These are phyloP conservation scores for Leucogyrophana mollusca DNA, from an alignment of 768 basidiomycete genomes.

Conservation along the genomic window DNA sequence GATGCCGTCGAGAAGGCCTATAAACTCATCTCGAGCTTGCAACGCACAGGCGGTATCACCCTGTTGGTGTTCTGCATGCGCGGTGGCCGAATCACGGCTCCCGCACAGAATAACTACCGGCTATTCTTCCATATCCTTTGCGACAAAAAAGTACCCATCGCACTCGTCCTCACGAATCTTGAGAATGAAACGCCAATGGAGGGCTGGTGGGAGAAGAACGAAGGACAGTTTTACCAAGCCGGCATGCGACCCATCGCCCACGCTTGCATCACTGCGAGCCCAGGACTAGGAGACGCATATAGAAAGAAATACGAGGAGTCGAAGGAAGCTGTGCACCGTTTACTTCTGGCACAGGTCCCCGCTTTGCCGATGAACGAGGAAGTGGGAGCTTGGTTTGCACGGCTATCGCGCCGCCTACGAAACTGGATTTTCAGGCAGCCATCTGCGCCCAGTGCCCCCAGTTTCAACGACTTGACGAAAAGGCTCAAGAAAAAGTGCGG, in stretches of 20 bases:
- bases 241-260: conserved; percentile 29
- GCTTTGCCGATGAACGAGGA: conserved; percentile 20
- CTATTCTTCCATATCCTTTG: conserved; percentile 29
- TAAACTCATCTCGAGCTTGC: conserved; percentile 33
- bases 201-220: conserved; percentile 33
- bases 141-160: conserved; percentile 29
- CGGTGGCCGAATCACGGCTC: conserved; percentile 27
- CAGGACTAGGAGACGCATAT: conserved; percentile 21
- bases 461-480: conserved; percentile 11
- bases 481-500: conserved; percentile 22
- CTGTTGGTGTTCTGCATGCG: conserved; percentile 35
- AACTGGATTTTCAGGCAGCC: conserved; percentile 16
- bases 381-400: conserved; percentile 21
- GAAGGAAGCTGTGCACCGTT: conserved; percentile 19
- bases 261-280: conserved; percentile 38
- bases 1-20: conserved; percentile 30
- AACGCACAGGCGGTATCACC: conserved; percentile 26
- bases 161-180: conserved; percentile 29
- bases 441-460: conserved; percentile 4
- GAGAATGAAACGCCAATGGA: conserved; percentile 33
- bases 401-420: conserved; percentile 17
- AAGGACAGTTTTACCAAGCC: conserved; percentile 22
- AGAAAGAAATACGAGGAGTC: conserved; percentile 33
- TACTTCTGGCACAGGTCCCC: conserved; percentile 16
- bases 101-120: conserved; percentile 28